Evolutionary conservation across 169 alveolate genomes (phyloP).

Genomic region (Plasmodium gaboni): DNA sequence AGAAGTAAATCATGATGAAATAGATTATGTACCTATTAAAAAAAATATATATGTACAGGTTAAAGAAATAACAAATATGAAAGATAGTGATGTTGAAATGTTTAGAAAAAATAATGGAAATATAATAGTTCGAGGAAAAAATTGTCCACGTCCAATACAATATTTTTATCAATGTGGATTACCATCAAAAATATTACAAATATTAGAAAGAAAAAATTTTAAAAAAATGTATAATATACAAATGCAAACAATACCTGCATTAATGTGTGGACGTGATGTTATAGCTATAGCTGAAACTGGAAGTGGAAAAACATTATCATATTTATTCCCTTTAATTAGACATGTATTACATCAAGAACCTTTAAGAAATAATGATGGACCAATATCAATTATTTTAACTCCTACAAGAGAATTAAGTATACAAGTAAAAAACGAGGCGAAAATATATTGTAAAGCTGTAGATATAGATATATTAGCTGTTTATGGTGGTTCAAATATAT

Average conservation of each 20-base stretch:
- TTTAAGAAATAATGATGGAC: constrained; percentile 93
- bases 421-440: constrained; percentile 92
- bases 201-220: constrained; percentile 92
- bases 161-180: constrained; percentile 98
- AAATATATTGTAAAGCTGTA: constrained; percentile 86
- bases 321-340: constrained; percentile 96
- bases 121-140: constrained; percentile 94
- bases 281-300: constrained; percentile 99
- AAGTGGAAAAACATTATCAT: constrained; percentile 98
- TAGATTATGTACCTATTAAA: constrained; percentile 89
- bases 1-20: constrained; percentile 89
- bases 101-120: constrained; percentile 91
- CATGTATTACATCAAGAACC: constrained; percentile 93
- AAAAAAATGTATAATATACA: constrained; percentile 97
- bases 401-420: constrained; percentile 96
- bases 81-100: constrained; percentile 92
- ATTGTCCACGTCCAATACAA: constrained; percentile 95
- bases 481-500: constrained; percentile 96
- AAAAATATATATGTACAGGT: constrained; percentile 92
- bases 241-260: constrained; percentile 96
- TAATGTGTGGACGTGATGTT: constrained; percentile 96
- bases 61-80: constrained; percentile 89
- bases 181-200: constrained; percentile 92
- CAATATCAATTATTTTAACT: constrained; percentile 91
- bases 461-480: constrained; percentile 89